These are phyloP conservation scores for Trypanosoma vivax DNA, from an alignment of 208 protist genomes.

Conservation along the genomic window DNA sequence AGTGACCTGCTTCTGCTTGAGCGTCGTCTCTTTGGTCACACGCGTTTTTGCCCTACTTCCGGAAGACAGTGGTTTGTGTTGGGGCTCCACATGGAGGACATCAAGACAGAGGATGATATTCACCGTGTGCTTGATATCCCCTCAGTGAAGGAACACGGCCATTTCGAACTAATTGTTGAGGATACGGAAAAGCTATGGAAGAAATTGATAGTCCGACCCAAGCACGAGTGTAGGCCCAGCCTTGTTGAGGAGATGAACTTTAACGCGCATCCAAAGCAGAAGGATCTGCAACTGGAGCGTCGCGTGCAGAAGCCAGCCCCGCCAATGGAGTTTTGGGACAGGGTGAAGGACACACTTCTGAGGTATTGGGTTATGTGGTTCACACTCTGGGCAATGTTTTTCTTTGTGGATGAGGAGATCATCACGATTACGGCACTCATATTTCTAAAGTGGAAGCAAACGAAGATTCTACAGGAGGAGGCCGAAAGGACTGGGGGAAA, in stretches of 20 bases:
- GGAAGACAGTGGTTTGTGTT: conserved; percentile 77
- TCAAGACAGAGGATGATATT: conserved; percentile 72
- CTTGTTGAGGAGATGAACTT: conserved; percentile 55
- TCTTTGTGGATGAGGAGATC: conserved; percentile 88
- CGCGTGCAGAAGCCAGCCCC: conserved; percentile 66
- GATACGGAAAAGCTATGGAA: conserved; percentile 77
- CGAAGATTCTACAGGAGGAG: conserved; percentile 73
- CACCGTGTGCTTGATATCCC: conserved; percentile 61
- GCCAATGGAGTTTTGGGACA: conserved; percentile 71
- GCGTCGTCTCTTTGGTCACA: conserved; percentile 66
- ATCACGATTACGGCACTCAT: conserved; percentile 80
- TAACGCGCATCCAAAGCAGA: conserved; percentile 14
- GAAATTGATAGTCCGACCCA: conserved; percentile 46
- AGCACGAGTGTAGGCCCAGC: conserved; percentile 32
- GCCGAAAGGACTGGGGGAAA: conserved; percentile 74
- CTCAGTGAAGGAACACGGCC: conserved; percentile 61
- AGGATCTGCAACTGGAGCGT: conserved; percentile 42
- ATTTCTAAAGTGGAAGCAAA: conserved; percentile 74
- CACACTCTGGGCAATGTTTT: conserved; percentile 80
- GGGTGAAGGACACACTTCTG: conserved; percentile 66
- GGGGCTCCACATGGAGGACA: conserved; percentile 63
- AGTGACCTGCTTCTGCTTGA: conserved; percentile 73
- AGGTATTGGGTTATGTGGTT: conserved; percentile 88
- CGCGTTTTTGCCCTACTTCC: conserved; percentile 62
- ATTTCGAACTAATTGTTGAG: conserved; percentile 41